These are phyloP conservation scores for Canna indica DNA, from an alignment of 176 grass and related monocot genomes.

Conservation along the genomic window DNA sequence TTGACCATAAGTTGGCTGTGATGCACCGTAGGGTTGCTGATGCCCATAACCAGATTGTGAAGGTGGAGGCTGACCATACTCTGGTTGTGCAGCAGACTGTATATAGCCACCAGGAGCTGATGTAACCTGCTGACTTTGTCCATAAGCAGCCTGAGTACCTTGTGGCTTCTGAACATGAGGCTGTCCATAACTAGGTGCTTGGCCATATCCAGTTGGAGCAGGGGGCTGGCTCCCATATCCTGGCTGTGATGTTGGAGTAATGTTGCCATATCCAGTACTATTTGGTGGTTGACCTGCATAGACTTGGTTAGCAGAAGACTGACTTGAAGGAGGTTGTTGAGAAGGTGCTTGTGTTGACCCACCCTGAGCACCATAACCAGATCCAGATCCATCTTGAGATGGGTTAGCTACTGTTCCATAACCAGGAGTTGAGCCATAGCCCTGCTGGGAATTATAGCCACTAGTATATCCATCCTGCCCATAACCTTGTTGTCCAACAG, in stretches of 20 bases:
- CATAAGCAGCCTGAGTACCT: slow-evolving; percentile 7
- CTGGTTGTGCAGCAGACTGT: slow-evolving; percentile 9
- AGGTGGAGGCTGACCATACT: slow-evolving; percentile 1
- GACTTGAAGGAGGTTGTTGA: slow-evolving; percentile 15
- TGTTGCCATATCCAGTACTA: slow-evolving; percentile 14
- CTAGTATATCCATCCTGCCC: slow-evolving; percentile 21
- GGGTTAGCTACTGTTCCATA: slow-evolving; percentile 15
- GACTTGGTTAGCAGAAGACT: slow-evolving; percentile 2
- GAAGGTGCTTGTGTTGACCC: too few species aligned
- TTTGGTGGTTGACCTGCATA: not conserved
- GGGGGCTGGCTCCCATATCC: slow-evolving; percentile 15
- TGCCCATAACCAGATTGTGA: slow-evolving; percentile 11
- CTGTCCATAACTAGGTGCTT: slow-evolving; percentile 19
- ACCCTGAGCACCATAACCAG: slow-evolving; percentile 14
- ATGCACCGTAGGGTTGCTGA: not conserved
- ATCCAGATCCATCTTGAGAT: slow-evolving; percentile 14
- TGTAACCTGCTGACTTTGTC: not conserved
- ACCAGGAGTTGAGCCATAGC: slow-evolving; percentile 11
- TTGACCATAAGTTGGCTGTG: slow-evolving; percentile 11
- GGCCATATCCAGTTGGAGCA: slow-evolving; percentile 14
- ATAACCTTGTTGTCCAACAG: slow-evolving; percentile 23
- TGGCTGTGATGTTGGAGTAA: slow-evolving; percentile 8
- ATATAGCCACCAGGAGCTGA: slow-evolving; percentile 1
- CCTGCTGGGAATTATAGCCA: slow-evolving; percentile 12
- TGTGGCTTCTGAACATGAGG: slow-evolving; percentile 4